Percentiles rank a stretch among this genome's conserved stretches.
phyloP scores from a whole-genome alignment of 2,329 filamentous ascomycete genomes.

The Bipolaris victoriae region DNA sequence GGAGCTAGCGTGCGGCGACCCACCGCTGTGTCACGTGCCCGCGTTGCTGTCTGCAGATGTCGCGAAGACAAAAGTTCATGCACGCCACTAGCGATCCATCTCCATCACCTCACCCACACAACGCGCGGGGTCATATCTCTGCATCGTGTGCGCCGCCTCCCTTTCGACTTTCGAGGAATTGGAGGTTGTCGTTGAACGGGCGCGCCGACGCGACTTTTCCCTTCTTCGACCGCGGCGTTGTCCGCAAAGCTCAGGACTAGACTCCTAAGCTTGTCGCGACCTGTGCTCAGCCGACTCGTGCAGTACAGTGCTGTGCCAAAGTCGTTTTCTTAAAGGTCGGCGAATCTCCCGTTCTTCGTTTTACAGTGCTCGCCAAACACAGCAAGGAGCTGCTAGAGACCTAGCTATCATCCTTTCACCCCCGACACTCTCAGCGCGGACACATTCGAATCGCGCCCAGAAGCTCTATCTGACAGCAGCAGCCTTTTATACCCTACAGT shows the following conservation, averaged over 20 bases:
- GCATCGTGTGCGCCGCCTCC: constrained; percentile 28
- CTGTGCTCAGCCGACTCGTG: constrained; percentile 14
- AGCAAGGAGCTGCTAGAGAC: not conserved
- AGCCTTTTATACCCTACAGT: not conserved
- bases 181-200: constrained; percentile 17
- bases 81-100: constrained; percentile 27
- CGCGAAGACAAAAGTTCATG: constrained; percentile 28
- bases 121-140: constrained; percentile 35
- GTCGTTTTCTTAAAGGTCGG: constrained; percentile 7
- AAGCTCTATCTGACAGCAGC: constrained; percentile 5
- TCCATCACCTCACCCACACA: constrained; percentile 36
- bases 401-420: not conserved
- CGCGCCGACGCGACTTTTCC: constrained; percentile 33
- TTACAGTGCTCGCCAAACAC: not conserved
- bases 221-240: constrained; percentile 28
- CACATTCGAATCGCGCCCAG: not conserved
- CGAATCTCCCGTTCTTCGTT: not conserved
- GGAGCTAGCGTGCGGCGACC: not conserved
- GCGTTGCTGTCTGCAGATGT: constrained; percentile 13
- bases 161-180: constrained; percentile 16
- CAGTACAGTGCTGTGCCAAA: constrained; percentile 12
- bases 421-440: not conserved
- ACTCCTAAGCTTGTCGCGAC: constrained; percentile 31
- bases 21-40: constrained; percentile 3
- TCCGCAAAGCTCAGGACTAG: constrained; percentile 35